A percentile compares a stretch with the other conserved stretches of the same genome.
Evolutionary conservation across 139 green algal genomes (phyloP).

Genomic region (Zygnema circumcarinatum): DNA sequence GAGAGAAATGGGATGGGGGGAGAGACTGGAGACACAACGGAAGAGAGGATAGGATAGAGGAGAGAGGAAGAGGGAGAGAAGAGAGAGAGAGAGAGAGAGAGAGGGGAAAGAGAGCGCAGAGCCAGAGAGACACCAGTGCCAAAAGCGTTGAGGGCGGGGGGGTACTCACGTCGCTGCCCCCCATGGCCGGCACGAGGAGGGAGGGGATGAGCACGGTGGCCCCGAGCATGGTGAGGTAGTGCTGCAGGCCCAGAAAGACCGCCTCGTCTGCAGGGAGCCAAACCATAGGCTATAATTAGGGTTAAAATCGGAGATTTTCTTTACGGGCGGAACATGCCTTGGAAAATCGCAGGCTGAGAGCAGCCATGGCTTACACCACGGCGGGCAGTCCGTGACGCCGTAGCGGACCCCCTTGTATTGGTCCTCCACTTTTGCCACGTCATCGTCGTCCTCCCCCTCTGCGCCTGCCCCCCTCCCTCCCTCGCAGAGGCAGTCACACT

Average conservation of each 20-base stretch:
- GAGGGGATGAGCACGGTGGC: conserved; percentile 12
- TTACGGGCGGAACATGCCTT: too few relatives aligned
- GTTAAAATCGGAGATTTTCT: not conserved
- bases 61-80: not conserved
- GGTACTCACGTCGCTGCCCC: not conserved
- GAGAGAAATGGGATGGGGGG: not conserved
- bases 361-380: conserved; percentile 3
- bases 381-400: conserved; percentile 11
- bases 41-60: not conserved
- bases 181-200: conserved; percentile 17
- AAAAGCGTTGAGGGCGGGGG: not conserved
- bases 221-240: conserved; percentile 25
- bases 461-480: too few relatives aligned
- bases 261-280: conserved; percentile 9
- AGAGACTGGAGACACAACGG: not conserved
- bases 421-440: conserved; percentile 12
- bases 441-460: too few relatives aligned
- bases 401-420: not conserved
- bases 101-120: not conserved
- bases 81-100: not conserved
- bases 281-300: not conserved
- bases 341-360: too few relatives aligned
- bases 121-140: not conserved
- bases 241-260: not conserved
- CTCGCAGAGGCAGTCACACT: too few relatives aligned